A percentile compares a stretch with the other conserved stretches of the same genome.
Conservation (phyloP, 306 rosid genomes). For the Cicer cuneatum region DNA sequence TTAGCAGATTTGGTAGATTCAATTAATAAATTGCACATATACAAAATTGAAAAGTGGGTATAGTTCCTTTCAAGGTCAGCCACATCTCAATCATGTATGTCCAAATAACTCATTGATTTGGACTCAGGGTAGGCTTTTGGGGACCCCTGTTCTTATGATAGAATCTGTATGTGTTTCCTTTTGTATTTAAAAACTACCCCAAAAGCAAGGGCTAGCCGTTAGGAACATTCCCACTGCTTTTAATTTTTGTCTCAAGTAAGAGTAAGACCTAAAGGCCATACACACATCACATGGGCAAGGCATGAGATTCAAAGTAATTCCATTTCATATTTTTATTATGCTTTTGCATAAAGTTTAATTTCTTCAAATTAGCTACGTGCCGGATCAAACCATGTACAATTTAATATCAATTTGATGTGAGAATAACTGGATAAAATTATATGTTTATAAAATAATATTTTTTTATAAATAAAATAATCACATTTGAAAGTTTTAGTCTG, state of each 20-base stretch:
- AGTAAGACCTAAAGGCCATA: not conserved
- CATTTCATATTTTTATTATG: slow-evolving; percentile 1
- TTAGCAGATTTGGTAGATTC: not conserved
- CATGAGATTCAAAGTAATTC: slow-evolving; percentile 66
- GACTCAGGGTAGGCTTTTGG: slow-evolving; percentile 46
- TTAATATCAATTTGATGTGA: not conserved
- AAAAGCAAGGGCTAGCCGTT: slow-evolving; percentile 61
- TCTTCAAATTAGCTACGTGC: not conserved
- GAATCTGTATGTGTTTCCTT: slow-evolving; percentile 45
- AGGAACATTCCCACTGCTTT: slow-evolving; percentile 69
- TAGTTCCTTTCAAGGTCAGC: slow-evolving; percentile 41
- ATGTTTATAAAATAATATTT: no score
- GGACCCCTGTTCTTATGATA: slow-evolving; percentile 49
- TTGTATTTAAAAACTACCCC: slow-evolving; percentile 35
- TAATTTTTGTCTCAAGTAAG: slow-evolving; percentile 52
- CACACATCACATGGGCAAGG: slow-evolving; percentile 40
- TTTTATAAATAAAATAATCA: no score
- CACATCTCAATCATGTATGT: slow-evolving; percentile 50
- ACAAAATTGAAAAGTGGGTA: not conserved
- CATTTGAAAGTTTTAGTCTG: no score
- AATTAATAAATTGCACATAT: not conserved
- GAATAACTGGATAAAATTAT: not conserved
- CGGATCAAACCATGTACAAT: not conserved
- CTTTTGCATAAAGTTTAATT: slow-evolving; percentile 5
- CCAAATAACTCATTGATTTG: slow-evolving; percentile 49